Percentiles rank a stretch among this genome's conserved stretches.
phyloP scores from a whole-genome alignment of 768 basidiomycete species.

The Asterophora lycoperdoides region DNA sequence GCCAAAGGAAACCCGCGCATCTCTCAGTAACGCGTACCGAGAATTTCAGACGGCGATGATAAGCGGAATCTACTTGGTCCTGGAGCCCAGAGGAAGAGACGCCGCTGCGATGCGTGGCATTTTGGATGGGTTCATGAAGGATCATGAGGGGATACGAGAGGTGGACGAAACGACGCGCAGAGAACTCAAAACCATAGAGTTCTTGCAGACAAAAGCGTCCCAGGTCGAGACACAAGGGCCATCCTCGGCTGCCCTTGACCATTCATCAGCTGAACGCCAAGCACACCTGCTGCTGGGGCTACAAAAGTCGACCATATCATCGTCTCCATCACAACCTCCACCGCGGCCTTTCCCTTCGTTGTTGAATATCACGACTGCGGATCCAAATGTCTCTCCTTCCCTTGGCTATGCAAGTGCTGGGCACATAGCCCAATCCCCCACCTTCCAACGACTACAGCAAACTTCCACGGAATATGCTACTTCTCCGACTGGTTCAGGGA shows the following conservation, averaged over 20 bases:
- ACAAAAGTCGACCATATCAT: slow-evolving; percentile 35
- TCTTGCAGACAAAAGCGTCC: slow-evolving; percentile 65
- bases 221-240: slow-evolving; percentile 41
- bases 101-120: slow-evolving; percentile 73
- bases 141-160: slow-evolving; percentile 60
- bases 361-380: slow-evolving; percentile 24
- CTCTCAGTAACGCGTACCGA: slow-evolving; percentile 76
- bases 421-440: slow-evolving; percentile 43
- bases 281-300: slow-evolving; percentile 49
- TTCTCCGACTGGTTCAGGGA: slow-evolving; percentile 64
- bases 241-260: slow-evolving; percentile 23
- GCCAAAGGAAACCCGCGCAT: slow-evolving; percentile 60
- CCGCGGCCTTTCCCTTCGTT: slow-evolving; percentile 29
- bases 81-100: slow-evolving; percentile 71
- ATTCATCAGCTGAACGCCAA: slow-evolving; percentile 36
- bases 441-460: slow-evolving; percentile 61
- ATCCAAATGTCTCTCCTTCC: slow-evolving; percentile 23
- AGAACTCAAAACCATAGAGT: slow-evolving; percentile 83
- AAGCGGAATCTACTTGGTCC: slow-evolving; percentile 78
- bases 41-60: slow-evolving; percentile 91
- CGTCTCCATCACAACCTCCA: slow-evolving; percentile 21
- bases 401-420: slow-evolving; percentile 22
- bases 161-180: slow-evolving; percentile 80
- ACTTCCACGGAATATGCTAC: slow-evolving; percentile 40
- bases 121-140: slow-evolving; percentile 71